phyloP scores from a whole-genome alignment of 148 eudicot genomes.

The Cornus suecica region DNA sequence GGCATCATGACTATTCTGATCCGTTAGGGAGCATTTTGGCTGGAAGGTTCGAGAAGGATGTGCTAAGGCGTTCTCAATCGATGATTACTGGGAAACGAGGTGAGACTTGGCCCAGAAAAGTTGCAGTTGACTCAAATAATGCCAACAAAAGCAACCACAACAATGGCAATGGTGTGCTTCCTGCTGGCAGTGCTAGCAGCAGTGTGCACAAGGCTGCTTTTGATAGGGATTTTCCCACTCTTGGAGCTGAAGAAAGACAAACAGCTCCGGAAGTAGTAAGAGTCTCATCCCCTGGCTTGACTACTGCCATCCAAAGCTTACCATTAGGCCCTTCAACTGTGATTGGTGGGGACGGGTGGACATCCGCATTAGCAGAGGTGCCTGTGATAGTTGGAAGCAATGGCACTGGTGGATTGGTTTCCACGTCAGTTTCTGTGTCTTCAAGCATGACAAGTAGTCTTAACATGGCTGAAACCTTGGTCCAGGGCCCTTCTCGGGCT shows the following conservation, averaged over 20 bases:
- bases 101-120: conserved; percentile 33
- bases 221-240: conserved; percentile 43
- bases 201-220: conserved; percentile 29
- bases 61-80: conserved; percentile 43
- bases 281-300: conserved; percentile 45
- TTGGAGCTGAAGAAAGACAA: conserved; percentile 38
- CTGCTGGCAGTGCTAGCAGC: conserved; percentile 6
- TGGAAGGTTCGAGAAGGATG: conserved; percentile 33
- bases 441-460: conserved; percentile 25
- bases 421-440: conserved; percentile 21
- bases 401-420: conserved; percentile 19
- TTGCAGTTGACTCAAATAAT: conserved; percentile 19
- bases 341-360: conserved; percentile 41
- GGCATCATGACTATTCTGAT: conserved; percentile 29
- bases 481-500: conserved; percentile 40
- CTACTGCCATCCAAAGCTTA: conserved; percentile 28
- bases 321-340: conserved; percentile 25
- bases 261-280: conserved; percentile 27
- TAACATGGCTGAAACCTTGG: conserved; percentile 56
- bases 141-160: conserved; percentile 15
- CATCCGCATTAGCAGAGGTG: conserved; percentile 53
- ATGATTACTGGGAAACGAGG: conserved; percentile 31
- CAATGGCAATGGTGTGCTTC: conserved; percentile 20
- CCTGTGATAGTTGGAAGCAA: conserved; percentile 33
- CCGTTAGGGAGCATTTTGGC: conserved; percentile 18